phyloP scores from a whole-genome alignment of 2,329 filamentous ascomycete genomes.

The Penicillium brasilianum region DNA sequence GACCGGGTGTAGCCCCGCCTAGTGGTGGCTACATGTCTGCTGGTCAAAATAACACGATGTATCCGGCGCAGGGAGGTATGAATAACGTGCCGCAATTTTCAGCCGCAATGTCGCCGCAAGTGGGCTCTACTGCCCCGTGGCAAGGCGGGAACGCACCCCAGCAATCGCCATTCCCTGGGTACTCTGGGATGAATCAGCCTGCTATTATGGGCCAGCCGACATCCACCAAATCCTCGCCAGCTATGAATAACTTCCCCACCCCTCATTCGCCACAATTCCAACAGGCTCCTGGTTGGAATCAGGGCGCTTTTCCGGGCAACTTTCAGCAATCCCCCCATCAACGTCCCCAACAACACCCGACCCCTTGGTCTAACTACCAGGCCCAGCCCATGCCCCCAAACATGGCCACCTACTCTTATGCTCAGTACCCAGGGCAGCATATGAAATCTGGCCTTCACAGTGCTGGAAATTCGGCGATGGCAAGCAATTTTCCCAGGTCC shows the following conservation, averaged over 20 bases:
- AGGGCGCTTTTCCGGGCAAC: slow-evolving; percentile 39
- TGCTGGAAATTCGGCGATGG: slow-evolving; percentile 79
- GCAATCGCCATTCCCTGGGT: slow-evolving; percentile 44
- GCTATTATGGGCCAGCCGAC: slow-evolving; percentile 45
- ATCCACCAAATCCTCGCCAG: slow-evolving; percentile 44
- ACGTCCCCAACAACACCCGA: slow-evolving; percentile 47
- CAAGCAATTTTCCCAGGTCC: slow-evolving; percentile 81
- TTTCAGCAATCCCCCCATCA: slow-evolving; percentile 42
- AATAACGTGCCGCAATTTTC: slow-evolving; percentile 43
- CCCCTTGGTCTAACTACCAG: slow-evolving; percentile 46
- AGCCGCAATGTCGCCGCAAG: slow-evolving; percentile 42
- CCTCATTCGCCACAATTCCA: slow-evolving; percentile 41
- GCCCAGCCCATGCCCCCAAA: slow-evolving; percentile 41
- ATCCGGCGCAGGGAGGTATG: slow-evolving; percentile 40
- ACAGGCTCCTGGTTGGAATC: slow-evolving; percentile 40
- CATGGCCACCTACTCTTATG: slow-evolving; percentile 71
- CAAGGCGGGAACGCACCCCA: slow-evolving; percentile 42
- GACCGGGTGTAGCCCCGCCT: slow-evolving; percentile 42
- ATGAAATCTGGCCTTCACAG: slow-evolving; percentile 67
- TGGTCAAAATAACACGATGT: slow-evolving; percentile 39
- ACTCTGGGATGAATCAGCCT: slow-evolving; percentile 45
- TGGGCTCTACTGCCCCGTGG: slow-evolving; percentile 42
- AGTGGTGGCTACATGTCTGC: slow-evolving; percentile 39
- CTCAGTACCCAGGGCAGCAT: slow-evolving; percentile 72
- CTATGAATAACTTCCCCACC: slow-evolving; percentile 45